phyloP scores from a whole-genome alignment of 257 asterid species.

The Scutellaria baicalensis region DNA sequence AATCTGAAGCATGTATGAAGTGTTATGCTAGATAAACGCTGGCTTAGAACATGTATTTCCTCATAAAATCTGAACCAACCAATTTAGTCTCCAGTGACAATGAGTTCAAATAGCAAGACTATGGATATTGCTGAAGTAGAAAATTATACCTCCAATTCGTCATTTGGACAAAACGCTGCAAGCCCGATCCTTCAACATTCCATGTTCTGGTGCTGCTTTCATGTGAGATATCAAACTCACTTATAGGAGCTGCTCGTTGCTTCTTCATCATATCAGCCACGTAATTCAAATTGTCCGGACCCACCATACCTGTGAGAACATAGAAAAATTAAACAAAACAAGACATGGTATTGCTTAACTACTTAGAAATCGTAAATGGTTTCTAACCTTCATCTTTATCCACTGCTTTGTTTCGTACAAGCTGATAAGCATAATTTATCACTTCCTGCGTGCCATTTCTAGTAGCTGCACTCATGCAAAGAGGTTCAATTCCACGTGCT shows the following conservation, averaged over 20 bases:
- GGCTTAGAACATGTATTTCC: not conserved
- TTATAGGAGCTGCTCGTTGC: slow-evolving; percentile 66
- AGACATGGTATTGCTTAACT: not conserved
- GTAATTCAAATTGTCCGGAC: slow-evolving; percentile 40
- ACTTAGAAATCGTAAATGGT: not conserved
- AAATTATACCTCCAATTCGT: slow-evolving; percentile 93
- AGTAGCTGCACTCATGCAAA: slow-evolving; percentile 85
- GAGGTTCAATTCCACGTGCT: slow-evolving; percentile 67
- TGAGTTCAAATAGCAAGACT: not conserved
- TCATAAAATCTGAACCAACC: not conserved
- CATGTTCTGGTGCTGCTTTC: slow-evolving; percentile 49
- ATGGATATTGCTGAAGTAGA: not conserved
- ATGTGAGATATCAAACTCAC: slow-evolving; percentile 68
- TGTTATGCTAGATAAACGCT: not conserved
- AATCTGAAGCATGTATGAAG: not conserved
- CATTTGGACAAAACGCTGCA: slow-evolving; percentile 96
- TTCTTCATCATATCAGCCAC: slow-evolving; percentile 69
- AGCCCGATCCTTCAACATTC: slow-evolving; percentile 77
- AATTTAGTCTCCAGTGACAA: not conserved
- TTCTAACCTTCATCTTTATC: slow-evolving; percentile 48
- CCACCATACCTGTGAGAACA: slow-evolving; percentile 29
- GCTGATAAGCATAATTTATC: slow-evolving; percentile 59
- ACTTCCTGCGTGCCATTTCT: slow-evolving; percentile 83
- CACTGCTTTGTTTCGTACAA: slow-evolving; percentile 36
- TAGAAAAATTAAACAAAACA: not conserved